Evolutionary conservation across 192 early-diverging fungal species (phyloP).

Genomic region (Rhizoclosmatium sp.): DNA sequence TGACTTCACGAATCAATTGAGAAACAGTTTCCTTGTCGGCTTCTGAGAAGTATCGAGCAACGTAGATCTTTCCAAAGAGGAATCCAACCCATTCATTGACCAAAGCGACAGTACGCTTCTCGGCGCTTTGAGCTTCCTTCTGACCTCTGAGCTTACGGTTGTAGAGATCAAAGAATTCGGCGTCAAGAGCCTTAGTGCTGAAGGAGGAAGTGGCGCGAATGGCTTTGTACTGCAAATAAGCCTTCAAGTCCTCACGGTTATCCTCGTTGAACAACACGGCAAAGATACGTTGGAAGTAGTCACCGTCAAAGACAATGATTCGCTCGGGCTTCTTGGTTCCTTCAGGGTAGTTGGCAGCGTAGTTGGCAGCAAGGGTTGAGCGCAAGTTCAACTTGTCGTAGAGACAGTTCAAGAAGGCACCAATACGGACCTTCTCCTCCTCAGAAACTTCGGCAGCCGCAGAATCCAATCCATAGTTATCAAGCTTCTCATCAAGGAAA

Average conservation of each 20-base stretch:
- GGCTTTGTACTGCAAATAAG: conserved; percentile 21
- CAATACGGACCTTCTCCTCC: neutral
- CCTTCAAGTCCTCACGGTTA: conserved; percentile 12
- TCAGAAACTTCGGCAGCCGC: neutral
- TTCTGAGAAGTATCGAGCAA: conserved; percentile 10
- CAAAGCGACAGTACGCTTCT: conserved; percentile 12
- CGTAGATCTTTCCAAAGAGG: conserved; percentile 26
- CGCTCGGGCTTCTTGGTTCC: neutral
- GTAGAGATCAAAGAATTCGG: conserved; percentile 25
- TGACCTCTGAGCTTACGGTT: conserved; percentile 12
- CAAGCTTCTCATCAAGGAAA: conserved; percentile 9
- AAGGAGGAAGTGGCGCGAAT: neutral
- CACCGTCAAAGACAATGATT: conserved; percentile 18
- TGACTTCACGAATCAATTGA: conserved; percentile 12
- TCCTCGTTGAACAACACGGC: conserved; percentile 14
- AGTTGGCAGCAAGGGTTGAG: neutral
- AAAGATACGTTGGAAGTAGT: conserved; percentile 30
- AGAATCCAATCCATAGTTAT: conserved; percentile 9
- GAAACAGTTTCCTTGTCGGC: neutral
- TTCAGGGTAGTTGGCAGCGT: conserved; percentile 15
- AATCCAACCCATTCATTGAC: conserved; percentile 22
- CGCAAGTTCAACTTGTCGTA: conserved; percentile 3
- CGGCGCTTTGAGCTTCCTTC: conserved; percentile 21
- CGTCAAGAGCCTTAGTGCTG: conserved; percentile 10
- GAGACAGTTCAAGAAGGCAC: neutral